Evolutionary conservation across 352 stramenopile genomes (phyloP).

Genomic region (Globisporangium acanthophoron): DNA sequence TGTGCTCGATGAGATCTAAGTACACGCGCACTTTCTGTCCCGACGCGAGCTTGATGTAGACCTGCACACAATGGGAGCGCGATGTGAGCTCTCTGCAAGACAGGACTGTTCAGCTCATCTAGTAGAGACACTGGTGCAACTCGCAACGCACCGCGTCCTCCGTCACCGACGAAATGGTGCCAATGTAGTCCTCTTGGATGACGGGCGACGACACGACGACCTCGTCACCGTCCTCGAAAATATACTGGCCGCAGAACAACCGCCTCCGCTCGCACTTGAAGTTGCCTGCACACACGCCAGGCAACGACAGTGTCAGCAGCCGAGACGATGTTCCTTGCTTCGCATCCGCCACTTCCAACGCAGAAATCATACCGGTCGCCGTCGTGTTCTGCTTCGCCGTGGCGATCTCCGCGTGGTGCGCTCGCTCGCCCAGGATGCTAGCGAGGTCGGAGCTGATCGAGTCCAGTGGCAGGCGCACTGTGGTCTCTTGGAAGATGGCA

Average conservation of each 20-base stretch:
- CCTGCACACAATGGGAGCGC: conserved; percentile 8
- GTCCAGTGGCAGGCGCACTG: conserved; percentile 46
- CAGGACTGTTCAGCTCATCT: too few species aligned
- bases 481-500: conserved; percentile 30
- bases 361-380: conserved; percentile 19
- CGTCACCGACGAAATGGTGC: conserved; percentile 67
- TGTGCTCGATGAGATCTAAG: conserved; percentile 43
- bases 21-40: conserved; percentile 63
- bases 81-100: neutral
- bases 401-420: conserved; percentile 20
- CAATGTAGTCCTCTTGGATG: conserved; percentile 68
- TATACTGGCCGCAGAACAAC: conserved; percentile 60
- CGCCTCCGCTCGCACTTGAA: conserved; percentile 48
- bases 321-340: neutral
- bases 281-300: conserved; percentile 16
- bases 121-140: too few species aligned
- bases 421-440: conserved; percentile 37
- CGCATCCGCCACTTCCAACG: neutral
- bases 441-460: conserved; percentile 52
- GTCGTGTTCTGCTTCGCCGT: conserved; percentile 16
- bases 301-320: conserved; percentile 2
- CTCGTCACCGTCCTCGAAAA: conserved; percentile 81
- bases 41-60: conserved; percentile 61
- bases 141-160: conserved; percentile 42
- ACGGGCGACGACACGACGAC: conserved; percentile 60